Percentiles rank a stretch among this genome's conserved stretches.
Evolutionary conservation across 352 stramenopile genomes (phyloP).

Genomic region (Thraustochytrium sp.): DNA sequence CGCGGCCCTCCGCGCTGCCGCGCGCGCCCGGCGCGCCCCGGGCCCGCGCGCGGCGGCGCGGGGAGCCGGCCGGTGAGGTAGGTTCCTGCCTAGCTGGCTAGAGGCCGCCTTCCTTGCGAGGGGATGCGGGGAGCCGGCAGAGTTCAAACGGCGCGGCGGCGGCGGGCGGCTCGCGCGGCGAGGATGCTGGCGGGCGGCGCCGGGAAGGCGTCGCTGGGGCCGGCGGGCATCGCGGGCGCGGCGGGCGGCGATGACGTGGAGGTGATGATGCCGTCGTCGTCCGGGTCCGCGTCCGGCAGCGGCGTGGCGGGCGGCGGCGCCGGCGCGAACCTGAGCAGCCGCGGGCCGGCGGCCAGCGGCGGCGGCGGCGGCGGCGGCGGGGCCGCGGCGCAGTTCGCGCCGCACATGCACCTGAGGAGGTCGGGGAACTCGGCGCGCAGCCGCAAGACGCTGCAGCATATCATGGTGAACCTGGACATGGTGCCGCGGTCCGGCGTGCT

Average conservation of each 20-base stretch:
- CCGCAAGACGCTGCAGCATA: conserved; percentile 8
- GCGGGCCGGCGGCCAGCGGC: background rate
- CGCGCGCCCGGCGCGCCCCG: too few species aligned
- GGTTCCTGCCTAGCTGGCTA: too few species aligned
- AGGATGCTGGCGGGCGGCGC: background rate
- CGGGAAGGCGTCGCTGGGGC: background rate
- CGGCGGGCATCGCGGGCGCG: background rate
- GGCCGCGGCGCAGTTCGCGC: background rate
- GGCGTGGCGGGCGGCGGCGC: background rate
- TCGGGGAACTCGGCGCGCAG: background rate
- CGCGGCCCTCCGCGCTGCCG: too few species aligned
- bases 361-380: too few species aligned
- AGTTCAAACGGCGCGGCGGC: too few species aligned
- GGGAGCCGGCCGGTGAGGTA: too few species aligned
- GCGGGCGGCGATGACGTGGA: background rate
- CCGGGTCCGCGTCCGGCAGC: background rate
- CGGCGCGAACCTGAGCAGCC: background rate
- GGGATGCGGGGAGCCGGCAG: too few species aligned
- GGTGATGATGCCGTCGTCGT: conserved; percentile 7
- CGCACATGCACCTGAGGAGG: background rate
- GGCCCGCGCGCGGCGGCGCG: too few species aligned
- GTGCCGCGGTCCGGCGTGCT: background rate
- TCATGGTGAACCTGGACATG: conserved; percentile 21
- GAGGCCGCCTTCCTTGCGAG: too few species aligned
- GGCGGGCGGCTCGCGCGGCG: background rate